These are phyloP conservation scores for Ocimum tenuiflorum DNA, from an alignment of 257 asterid species.

Conservation along the genomic window DNA sequence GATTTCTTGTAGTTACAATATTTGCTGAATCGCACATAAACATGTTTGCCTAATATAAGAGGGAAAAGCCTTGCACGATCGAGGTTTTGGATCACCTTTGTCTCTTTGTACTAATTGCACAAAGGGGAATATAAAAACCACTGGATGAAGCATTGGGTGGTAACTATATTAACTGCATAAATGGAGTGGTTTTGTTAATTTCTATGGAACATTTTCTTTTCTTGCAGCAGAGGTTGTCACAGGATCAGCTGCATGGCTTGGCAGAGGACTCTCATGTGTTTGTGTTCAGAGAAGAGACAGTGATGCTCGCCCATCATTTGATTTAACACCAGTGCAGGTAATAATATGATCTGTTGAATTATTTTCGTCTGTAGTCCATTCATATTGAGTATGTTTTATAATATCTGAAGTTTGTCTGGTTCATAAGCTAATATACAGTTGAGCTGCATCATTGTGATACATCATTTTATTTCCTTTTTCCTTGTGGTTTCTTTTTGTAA, in stretches of 20 bases:
- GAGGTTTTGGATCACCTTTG: not conserved
- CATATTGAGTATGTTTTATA: not conserved
- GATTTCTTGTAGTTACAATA: not conserved
- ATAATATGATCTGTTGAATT: slow-evolving; percentile 6
- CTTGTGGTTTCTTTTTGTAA: not conserved
- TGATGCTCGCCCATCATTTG: slow-evolving; percentile 89
- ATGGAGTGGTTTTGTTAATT: not conserved
- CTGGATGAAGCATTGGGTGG: not conserved
- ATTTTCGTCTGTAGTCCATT: not conserved
- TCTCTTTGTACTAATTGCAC: not conserved
- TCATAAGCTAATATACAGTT: not conserved
- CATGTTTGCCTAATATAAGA: not conserved
- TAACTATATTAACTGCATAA: not conserved
- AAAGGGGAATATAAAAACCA: not conserved
- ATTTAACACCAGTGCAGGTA: slow-evolving; percentile 81
- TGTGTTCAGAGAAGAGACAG: slow-evolving; percentile 91
- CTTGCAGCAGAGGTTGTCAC: slow-evolving; percentile 78
- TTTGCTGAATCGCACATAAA: not conserved
- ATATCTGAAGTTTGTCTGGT: not conserved
- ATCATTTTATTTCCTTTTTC: not conserved
- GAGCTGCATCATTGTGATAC: not conserved
- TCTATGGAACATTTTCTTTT: slow-evolving; percentile 20
- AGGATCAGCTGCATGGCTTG: slow-evolving; percentile 99
- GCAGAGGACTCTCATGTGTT: slow-evolving; percentile 94
- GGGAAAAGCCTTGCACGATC: not conserved